Evolutionary conservation across 371 early-diverging fungal species (phyloP).

Genomic region (Mortierella polycephala): DNA sequence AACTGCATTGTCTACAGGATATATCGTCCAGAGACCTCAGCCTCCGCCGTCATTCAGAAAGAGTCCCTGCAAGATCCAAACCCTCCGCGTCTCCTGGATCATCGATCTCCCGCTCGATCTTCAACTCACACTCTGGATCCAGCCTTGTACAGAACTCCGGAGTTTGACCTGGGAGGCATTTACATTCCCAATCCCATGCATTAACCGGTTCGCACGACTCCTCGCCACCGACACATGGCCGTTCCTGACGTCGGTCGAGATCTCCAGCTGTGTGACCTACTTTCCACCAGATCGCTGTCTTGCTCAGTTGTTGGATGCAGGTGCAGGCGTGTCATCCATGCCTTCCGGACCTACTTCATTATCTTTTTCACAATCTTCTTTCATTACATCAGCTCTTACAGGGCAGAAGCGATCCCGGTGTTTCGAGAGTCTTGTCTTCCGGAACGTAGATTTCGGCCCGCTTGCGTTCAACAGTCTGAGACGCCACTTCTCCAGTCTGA

Average conservation of each 20-base stretch:
- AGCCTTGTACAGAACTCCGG: constrained; percentile 17
- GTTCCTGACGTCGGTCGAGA: constrained; percentile 16
- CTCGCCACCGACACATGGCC: constrained; percentile 8
- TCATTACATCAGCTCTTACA: too few relatives aligned
- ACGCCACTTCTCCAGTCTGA: constrained; percentile 14
- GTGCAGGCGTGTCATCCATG: not conserved
- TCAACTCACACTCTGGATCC: constrained; percentile 28
- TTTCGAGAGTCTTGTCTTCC: constrained; percentile 12
- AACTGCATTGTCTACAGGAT: not conserved
- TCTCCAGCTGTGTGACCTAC: constrained; percentile 12
- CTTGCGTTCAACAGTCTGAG: constrained; percentile 20
- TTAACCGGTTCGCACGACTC: constrained; percentile 1
- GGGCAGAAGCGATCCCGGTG: not conserved
- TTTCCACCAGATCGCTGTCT: constrained; percentile 15
- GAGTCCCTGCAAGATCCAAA: constrained; percentile 1
- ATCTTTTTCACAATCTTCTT: too few relatives aligned
- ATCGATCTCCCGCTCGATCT: constrained; percentile 11
- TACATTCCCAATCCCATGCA: constrained; percentile 9
- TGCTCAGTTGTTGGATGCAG: constrained; percentile 13
- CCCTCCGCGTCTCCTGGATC: constrained; percentile 26
- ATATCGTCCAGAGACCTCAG: not conserved
- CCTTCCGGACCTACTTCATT: not conserved
- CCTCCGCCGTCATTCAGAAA: not conserved
- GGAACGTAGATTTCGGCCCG: constrained; percentile 23
- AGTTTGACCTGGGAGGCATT: constrained; percentile 25